Evolutionary conservation across 768 basidiomycete species (phyloP), one percentile per base, ranked within the genome.

Genomic region (Clavaria fumosa): DNA sequence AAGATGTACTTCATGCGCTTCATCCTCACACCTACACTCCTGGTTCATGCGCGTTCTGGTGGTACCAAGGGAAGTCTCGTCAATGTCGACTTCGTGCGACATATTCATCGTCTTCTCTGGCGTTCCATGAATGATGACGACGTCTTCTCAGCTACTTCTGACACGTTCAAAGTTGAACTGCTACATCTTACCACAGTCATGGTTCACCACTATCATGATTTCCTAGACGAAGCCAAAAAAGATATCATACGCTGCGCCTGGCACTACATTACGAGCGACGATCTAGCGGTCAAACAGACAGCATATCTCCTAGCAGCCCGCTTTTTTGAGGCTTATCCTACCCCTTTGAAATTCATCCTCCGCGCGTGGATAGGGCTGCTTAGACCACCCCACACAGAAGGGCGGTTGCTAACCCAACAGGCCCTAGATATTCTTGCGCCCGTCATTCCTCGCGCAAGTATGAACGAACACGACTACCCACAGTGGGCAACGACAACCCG

Each of bases 161-260:
- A 97, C 50, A 67, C 74, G 44, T 81, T 91, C 56, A 80, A 79
- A 48, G 83, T 96, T 42, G 95, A 97, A 55, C 66, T 95, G 12
- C 64, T 96, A 27, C 79, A 91, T 48, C 61, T 97, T 50, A 89
- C 91, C 4, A 88, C 81, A 0, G 65, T 88, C 23, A 68, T 99
- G 43, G 79, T 97, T 3, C 82, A 91, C 42, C 68, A 80, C 48
- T 90, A 86, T 45, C 69, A 78, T 2, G 61, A 72, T n/a, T 56
- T 85, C n/a, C 64, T 95, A 30, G 74, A 73, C 41, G 80, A 86
- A 31, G 73, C 71, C 24, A 75, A 82, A 56, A 96, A 90, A 54
- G 85, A 91, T 42, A 76, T 97, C 46, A 90, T 96, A 61, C 84
- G 81, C 53, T 81, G 82, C 40, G 85, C 88, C 14, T 96, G 89